Conservation (phyloP, 768 basidiomycete species). For the Leccinum uliginosum region DNA sequence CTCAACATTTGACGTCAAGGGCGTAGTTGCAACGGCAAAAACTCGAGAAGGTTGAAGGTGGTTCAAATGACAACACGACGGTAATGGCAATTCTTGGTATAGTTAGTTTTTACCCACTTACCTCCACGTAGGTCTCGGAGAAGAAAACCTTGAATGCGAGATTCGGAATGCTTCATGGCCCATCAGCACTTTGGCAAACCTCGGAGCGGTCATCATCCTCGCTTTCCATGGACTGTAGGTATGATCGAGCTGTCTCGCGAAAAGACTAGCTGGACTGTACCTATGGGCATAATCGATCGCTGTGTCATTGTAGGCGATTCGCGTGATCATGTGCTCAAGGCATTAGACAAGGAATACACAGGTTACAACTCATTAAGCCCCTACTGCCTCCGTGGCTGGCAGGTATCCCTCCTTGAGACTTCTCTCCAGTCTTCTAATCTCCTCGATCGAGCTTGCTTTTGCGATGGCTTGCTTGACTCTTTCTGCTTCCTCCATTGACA, state of each 20-base stretch:
- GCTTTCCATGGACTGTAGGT: constrained; percentile 58
- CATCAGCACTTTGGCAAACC: constrained; percentile 65
- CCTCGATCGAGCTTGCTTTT: constrained; percentile 87
- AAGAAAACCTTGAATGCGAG: constrained; percentile 58
- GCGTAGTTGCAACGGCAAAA: constrained; percentile 73
- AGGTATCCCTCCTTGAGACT: constrained; percentile 81
- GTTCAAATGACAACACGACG: constrained; percentile 56
- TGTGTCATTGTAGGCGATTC: neutral
- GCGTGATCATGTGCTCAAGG: neutral
- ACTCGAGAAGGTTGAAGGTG: constrained; percentile 72
- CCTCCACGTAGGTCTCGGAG: constrained; percentile 49
- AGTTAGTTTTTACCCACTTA: constrained; percentile 5
- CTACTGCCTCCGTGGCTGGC: constrained; percentile 72
- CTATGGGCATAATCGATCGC: neutral
- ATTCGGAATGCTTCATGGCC: constrained; percentile 67
- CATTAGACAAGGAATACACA: constrained; percentile 31
- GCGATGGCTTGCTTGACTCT: constrained; percentile 84
- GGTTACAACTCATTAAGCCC: constrained; percentile 50
- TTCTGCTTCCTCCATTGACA: constrained; percentile 90
- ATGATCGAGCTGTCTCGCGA: constrained; percentile 38
- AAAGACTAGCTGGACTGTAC: neutral
- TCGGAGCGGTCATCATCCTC: constrained; percentile 54
- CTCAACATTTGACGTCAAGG: constrained; percentile 31
- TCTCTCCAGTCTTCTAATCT: constrained; percentile 79
- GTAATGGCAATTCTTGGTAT: constrained; percentile 38